Base-by-base conservation (phyloP, 257 asterid genomes). In the Solanum ossicruentum region DNA sequence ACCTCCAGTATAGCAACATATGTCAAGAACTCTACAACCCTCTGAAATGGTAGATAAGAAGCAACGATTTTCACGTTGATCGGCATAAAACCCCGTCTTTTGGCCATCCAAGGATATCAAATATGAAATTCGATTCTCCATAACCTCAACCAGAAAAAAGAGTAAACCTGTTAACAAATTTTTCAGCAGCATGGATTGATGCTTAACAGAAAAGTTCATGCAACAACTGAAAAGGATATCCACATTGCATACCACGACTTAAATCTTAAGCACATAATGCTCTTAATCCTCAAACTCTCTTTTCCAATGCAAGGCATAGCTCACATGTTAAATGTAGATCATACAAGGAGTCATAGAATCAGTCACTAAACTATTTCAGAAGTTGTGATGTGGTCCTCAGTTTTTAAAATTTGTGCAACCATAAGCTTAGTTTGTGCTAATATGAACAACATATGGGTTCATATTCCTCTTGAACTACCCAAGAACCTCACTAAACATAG, bases 1-100 rank as follows among this genome's bases (percentile, higher is more conserved):
- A 52, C 99, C 99, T 86, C 98, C 99, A 21, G 98, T 93, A 73
- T 96, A 96, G 89, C 99, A 96, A 88, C 97, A 96, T 5, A 96
- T 84, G 86, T 96, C 99, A 86, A 96, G 95, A 51, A 96, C 93
- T 83, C 85, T 90, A 88, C 85, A 92, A 80, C 98, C 95, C 81
- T 91, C 81, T 23, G 98, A 95, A 85, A 96, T 91, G 78, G 98
- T 89, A 63, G 98, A 93, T 86, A 96, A 87, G 85, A 92, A 95
- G 67, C 84, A 89, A 47, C 99, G 98, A 85, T 90, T 96, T 84
- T 96, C 98, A 83, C 98, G 98, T 89, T 96, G 99, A 91, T 95
- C 99, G 3, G 98, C 98, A 81, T 95, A 96, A 90, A 96, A 96
- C 43, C 99, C 99, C 0, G 99, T 95, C 88, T 96, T 96, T 84